Evolutionary conservation across 2,329 filamentous ascomycete genomes (phyloP).

Genomic region (Penicillium sp.): DNA sequence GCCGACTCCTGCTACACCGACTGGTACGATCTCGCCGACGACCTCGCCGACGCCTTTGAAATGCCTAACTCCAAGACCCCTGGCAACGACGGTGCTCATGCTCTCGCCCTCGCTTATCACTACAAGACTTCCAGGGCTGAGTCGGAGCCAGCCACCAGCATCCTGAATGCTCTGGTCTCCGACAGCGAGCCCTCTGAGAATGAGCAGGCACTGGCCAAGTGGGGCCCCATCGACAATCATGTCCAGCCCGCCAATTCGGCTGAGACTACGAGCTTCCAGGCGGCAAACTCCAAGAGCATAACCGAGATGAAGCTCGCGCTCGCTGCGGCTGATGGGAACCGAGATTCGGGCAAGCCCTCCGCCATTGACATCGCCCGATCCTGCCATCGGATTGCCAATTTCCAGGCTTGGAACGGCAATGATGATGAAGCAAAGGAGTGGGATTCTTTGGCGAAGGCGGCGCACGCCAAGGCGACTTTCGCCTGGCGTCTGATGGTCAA

Average conservation of each 20-base stretch:
- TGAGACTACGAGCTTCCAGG: background rate
- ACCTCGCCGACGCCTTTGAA: background rate
- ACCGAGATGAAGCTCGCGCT: background rate
- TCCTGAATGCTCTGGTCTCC: background rate
- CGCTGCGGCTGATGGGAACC: background rate
- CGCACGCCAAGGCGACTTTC: background rate
- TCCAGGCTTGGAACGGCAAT: background rate
- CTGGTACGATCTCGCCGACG: background rate
- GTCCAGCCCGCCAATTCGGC: background rate
- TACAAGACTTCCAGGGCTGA: too few species aligned
- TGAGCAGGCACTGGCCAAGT: background rate
- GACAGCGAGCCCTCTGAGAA: conserved; percentile 5
- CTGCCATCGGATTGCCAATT: background rate
- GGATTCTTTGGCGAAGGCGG: background rate
- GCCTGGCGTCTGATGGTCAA: background rate
- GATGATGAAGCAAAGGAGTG: background rate
- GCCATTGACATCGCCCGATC: background rate
- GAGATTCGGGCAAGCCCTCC: background rate
- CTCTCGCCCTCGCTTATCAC: too few species aligned
- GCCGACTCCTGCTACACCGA: too few species aligned
- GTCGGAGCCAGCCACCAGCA: background rate
- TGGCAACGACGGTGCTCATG: too few species aligned
- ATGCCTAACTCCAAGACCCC: too few species aligned
- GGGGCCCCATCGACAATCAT: conserved; percentile 8
- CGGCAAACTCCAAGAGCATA: background rate